These are phyloP conservation scores for Phytophthora boehmeriae DNA, from an alignment of 352 stramenopile genomes.

Conservation along the genomic window DNA sequence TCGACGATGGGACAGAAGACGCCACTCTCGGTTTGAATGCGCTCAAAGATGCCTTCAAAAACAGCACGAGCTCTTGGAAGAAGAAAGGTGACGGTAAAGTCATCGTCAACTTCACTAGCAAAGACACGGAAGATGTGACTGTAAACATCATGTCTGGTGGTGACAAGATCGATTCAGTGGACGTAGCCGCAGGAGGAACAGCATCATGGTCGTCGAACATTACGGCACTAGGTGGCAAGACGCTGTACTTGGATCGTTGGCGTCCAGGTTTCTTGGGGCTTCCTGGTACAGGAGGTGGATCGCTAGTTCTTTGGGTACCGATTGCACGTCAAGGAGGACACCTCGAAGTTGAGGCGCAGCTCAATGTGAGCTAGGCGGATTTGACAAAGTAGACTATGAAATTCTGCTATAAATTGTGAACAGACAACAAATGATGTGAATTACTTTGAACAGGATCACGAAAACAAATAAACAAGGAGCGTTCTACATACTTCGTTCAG, in stretches of 20 bases:
- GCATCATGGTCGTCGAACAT: conserved; percentile 43
- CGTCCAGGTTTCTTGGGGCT: conserved; percentile 57
- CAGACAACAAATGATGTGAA: conserved; percentile 10
- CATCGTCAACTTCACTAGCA: conserved; percentile 46
- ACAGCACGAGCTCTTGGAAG: conserved; percentile 44
- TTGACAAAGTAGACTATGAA: conserved; percentile 9
- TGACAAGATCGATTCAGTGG: conserved; percentile 40
- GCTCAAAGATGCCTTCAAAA: conserved; percentile 47
- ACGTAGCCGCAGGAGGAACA: conserved; percentile 35
- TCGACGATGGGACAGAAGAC: conserved; percentile 46
- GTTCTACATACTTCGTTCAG: too few relatives aligned
- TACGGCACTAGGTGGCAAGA: conserved; percentile 54
- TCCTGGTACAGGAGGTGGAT: conserved; percentile 61
- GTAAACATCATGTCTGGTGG: conserved; percentile 57
- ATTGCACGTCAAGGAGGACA: conserved; percentile 37
- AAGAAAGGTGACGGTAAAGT: conserved; percentile 41
- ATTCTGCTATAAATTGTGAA: conserved; percentile 11
- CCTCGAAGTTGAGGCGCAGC: conserved; percentile 47
- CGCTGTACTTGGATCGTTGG: conserved; percentile 71
- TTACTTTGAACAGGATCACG: too few relatives aligned
- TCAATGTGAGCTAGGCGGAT: conserved; percentile 48
- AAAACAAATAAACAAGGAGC: too few relatives aligned
- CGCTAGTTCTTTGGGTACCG: conserved; percentile 60
- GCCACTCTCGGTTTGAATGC: conserved; percentile 45
- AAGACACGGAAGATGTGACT: conserved; percentile 45